Base-by-base conservation (phyloP, 768 basidiomycete genomes). In the Lactarius vividus region DNA sequence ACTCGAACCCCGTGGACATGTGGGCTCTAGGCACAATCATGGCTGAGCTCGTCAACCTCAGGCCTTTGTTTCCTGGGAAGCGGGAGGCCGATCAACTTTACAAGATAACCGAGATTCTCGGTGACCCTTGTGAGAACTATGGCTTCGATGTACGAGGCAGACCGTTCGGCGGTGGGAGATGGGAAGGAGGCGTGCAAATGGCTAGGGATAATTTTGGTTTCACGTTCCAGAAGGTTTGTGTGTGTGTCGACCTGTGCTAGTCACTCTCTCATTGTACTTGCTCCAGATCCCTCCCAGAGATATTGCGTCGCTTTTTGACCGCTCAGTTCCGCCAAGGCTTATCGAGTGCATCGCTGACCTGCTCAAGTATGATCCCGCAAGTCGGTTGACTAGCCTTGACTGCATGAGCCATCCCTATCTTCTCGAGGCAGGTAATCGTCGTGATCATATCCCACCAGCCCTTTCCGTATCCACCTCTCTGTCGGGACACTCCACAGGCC, bases 21-120 rank as follows among this genome's bases (percentile, higher is more conserved):
- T 99, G 97, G 97, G 97, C 97, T 3, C 80, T 99, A 61, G 97
- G 97, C 18, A 96, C 97, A 8, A 99, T 99, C 77, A 90, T 99
- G 86, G 94, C 96, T 9, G 97, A 99, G 76, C 81, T 98, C 63
- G 84, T 97, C 78, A 98, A 96, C 74, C 84, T 99, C 65, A 89
- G 92, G 68, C 96, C 97, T 7, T 79, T 99, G 52, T 99, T 99
- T 75, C 97, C 97, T 33, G 97, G 97, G 23, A 86, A 88, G 60
- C 89, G 88, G 74, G 95, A 97, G 74, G 81, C 92, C 60, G 96
- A 98, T 79, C 97, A 99, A 78, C 87, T 98, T 40, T 87, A 83
- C 67, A 82, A 88, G 74, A 97, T 98, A 66, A 93, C 91, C 70
- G 91, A 96, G 68, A 80, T 96, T n/a, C 83, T 98, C 40, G 97